Percentiles rank a stretch among this genome's conserved stretches.
Evolutionary conservation across 805 yeast species (phyloP).

Genomic region (Candida glaebosa): DNA sequence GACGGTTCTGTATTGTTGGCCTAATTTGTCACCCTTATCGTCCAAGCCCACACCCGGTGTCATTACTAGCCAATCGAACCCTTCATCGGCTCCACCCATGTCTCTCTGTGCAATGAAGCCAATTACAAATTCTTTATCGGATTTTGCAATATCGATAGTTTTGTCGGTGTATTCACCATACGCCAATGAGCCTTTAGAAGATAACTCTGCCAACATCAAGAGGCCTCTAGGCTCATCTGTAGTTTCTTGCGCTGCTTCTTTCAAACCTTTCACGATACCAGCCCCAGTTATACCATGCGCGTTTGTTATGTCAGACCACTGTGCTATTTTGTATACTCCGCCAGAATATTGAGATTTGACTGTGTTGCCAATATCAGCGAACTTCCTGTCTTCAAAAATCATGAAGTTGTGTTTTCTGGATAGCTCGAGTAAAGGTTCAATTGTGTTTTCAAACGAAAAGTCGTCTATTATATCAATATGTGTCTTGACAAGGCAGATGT

Average conservation of each 20-base stretch:
- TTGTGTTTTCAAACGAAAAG: slow-evolving; percentile 76
- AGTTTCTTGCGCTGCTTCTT: slow-evolving; percentile 72
- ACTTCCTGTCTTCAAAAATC: slow-evolving; percentile 95
- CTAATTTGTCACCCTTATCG: slow-evolving; percentile 92
- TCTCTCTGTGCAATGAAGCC: slow-evolving; percentile 94
- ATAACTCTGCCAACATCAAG: slow-evolving; percentile 91
- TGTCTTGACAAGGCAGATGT: slow-evolving; percentile 86
- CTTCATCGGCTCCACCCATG: slow-evolving; percentile 79
- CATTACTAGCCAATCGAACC: slow-evolving; percentile 94
- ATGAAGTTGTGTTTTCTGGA: slow-evolving; percentile 82
- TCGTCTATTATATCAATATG: slow-evolving; percentile 93
- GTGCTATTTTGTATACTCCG: slow-evolving; percentile 83
- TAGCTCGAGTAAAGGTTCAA: slow-evolving; percentile 66
- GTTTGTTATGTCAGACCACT: slow-evolving; percentile 96
- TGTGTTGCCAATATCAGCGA: slow-evolving; percentile 98
- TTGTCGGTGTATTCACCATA: slow-evolving; percentile 83
- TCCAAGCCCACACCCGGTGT: slow-evolving; percentile 99
- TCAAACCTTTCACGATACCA: slow-evolving; percentile 86
- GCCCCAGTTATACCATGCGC: slow-evolving; percentile 97
- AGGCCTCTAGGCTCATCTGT: slow-evolving; percentile 81
- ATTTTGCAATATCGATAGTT: slow-evolving; percentile 86
- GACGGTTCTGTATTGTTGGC: slow-evolving; percentile 96
- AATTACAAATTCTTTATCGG: slow-evolving; percentile 85
- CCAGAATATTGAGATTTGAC: slow-evolving; percentile 91
- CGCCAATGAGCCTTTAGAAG: slow-evolving; percentile 92